Conservation (phyloP, 2,329 filamentous ascomycete species). For the Aureobasidium leucospermi region DNA sequence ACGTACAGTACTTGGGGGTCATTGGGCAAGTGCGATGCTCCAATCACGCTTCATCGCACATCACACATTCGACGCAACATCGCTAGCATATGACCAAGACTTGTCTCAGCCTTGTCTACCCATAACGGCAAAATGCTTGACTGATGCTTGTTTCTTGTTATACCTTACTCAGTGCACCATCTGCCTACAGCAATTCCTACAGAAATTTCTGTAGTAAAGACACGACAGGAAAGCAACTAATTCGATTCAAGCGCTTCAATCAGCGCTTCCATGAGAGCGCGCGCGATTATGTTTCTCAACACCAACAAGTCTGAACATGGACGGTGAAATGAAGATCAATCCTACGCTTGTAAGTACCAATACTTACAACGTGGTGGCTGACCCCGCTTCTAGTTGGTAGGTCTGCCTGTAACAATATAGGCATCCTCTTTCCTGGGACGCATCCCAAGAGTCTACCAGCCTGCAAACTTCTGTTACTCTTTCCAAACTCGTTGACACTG, state of each 20-base stretch:
- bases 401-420: not conserved
- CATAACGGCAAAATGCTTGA: not conserved
- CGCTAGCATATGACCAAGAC: not conserved
- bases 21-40: not conserved
- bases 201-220: too few species aligned
- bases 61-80: not conserved
- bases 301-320: not conserved
- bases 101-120: not conserved
- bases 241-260: too few species aligned
- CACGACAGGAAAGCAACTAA: too few species aligned
- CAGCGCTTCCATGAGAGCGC: too few species aligned
- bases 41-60: not conserved
- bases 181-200: too few species aligned
- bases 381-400: not conserved
- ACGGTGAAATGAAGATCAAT: not conserved
- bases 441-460: not conserved
- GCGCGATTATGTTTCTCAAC: too few species aligned
- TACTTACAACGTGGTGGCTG: constrained; percentile 3
- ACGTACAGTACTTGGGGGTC: not conserved
- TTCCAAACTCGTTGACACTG: not conserved
- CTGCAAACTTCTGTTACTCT: not conserved
- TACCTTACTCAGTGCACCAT: too few species aligned
- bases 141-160: not conserved
- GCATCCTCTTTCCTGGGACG: not conserved
- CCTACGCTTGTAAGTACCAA: not conserved